Evolutionary conservation across 148 eudicot genomes (phyloP).

Genomic region (Rhododendron kiyosumense): DNA sequence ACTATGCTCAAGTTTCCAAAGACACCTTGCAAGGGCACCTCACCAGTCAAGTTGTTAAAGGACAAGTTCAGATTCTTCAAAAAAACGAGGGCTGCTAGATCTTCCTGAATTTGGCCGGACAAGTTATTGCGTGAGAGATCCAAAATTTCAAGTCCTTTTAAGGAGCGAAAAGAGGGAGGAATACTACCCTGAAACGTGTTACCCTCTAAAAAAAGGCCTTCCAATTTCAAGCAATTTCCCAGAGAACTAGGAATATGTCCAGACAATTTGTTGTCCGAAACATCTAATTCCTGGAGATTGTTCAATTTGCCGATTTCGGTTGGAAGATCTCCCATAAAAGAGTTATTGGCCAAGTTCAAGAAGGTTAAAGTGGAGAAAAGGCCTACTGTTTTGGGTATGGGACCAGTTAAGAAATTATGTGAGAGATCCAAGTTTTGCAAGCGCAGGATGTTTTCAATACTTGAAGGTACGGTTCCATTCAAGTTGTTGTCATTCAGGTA

Average conservation of each 20-base stretch:
- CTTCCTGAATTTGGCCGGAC: background rate
- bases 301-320: background rate
- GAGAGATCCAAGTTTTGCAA: slow-evolving; percentile 10
- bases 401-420: slow-evolving; percentile 11
- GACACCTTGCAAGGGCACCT: slow-evolving; percentile 1
- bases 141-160: background rate
- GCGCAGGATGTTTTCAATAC: background rate
- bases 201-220: background rate
- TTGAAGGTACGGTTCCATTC: slow-evolving; percentile 17
- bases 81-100: background rate
- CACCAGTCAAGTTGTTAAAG: background rate
- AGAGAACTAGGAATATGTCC: slow-evolving; percentile 5
- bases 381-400: background rate
- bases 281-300: background rate
- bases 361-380: background rate
- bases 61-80: slow-evolving; percentile 1
- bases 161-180: background rate
- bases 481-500: background rate
- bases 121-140: background rate
- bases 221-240: background rate
- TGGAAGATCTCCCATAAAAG: background rate
- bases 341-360: background rate
- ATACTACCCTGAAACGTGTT: background rate
- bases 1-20: background rate
- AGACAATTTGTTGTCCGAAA: background rate